Evolutionary conservation across 2,329 filamentous ascomycete species (phyloP).

Genomic region (Fusarium sp.): DNA sequence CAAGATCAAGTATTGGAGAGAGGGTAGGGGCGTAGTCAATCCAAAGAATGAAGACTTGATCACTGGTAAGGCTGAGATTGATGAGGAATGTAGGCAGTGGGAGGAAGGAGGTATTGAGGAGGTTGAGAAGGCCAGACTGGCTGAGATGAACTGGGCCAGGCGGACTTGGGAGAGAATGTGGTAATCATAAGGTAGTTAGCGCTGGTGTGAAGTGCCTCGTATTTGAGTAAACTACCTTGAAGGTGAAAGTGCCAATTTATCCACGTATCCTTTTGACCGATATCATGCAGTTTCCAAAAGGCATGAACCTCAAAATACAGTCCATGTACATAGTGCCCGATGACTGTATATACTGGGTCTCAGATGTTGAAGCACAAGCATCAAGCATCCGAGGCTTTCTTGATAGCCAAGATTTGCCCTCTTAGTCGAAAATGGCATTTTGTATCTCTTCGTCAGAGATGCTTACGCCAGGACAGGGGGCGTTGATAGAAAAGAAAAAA

Average conservation of each 20-base stretch:
- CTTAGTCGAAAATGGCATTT: too few relatives aligned
- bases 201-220: too few relatives aligned
- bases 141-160: constrained; percentile 46
- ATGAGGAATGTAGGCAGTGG: constrained; percentile 59
- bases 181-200: constrained; percentile 26
- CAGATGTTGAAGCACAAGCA: not conserved
- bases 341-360: too few relatives aligned
- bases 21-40: not conserved
- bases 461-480: too few relatives aligned
- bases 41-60: constrained; percentile 30
- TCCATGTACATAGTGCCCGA: too few relatives aligned
- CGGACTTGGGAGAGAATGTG: constrained; percentile 52
- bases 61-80: constrained; percentile 72
- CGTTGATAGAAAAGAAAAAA: too few relatives aligned
- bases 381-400: too few relatives aligned
- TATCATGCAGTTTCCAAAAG: too few relatives aligned
- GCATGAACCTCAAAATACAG: too few relatives aligned
- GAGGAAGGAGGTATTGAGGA: constrained; percentile 57
- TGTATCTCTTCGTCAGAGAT: too few relatives aligned
- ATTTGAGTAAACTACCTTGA: too few relatives aligned
- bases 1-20: constrained; percentile 57
- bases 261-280: not conserved
- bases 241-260: not conserved
- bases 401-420: too few relatives aligned
- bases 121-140: constrained; percentile 51